Percentiles rank a stretch among this genome's conserved stretches.
Conservation (phyloP, 2,329 filamentous ascomycete genomes). For the Aureobasidium sp. region DNA sequence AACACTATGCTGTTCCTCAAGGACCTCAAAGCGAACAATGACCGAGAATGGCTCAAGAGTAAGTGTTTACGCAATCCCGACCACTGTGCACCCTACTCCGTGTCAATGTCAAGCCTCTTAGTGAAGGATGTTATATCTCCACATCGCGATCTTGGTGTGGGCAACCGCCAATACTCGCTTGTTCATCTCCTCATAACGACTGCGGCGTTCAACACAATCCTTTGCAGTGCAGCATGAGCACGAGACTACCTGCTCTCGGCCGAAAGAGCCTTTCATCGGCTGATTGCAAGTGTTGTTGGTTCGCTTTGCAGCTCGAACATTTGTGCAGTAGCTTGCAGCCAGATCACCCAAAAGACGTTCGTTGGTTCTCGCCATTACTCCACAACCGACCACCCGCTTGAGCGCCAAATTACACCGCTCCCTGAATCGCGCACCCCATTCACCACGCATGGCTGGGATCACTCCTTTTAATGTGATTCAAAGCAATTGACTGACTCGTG, state of each 20-base stretch:
- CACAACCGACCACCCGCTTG: background rate
- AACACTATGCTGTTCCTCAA: constrained; percentile 54
- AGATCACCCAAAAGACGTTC: background rate
- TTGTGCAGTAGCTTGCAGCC: constrained; percentile 10
- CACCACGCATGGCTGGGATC: background rate
- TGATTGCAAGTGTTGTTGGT: background rate
- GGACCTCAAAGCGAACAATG: constrained; percentile 52
- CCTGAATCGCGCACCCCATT: background rate
- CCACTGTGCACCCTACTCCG: background rate
- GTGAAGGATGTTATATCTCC: background rate
- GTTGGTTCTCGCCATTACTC: background rate
- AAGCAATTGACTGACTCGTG: constrained; percentile 5
- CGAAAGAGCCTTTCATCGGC: background rate
- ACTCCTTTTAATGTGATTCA: background rate
- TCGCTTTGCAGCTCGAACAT: background rate
- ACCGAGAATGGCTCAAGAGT: constrained; percentile 57
- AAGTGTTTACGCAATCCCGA: constrained; percentile 18
- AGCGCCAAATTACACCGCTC: background rate
- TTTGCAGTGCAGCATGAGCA: background rate
- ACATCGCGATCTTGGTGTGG: background rate
- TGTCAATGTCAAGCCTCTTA: background rate
- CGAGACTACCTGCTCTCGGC: background rate
- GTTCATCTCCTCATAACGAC: background rate
- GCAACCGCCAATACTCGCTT: background rate
- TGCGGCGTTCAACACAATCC: background rate